A percentile compares a stretch with the other conserved stretches of the same genome.
phyloP scores from a whole-genome alignment of 768 basidiomycete species.

The Serendipita sp. region DNA sequence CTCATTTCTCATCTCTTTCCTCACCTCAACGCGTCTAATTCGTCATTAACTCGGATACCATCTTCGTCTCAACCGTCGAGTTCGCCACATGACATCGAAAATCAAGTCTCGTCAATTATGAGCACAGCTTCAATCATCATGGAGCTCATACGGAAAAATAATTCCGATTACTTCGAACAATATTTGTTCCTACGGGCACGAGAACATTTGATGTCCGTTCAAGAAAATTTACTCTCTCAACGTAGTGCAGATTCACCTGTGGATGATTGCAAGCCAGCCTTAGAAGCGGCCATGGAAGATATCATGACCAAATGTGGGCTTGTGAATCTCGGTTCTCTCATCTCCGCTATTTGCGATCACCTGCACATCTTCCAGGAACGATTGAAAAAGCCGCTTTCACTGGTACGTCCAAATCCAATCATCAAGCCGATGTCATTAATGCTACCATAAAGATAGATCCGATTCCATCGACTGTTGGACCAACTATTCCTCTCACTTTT shows the following conservation, averaged over 20 bases:
- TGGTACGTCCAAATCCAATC: slow-evolving; percentile 32
- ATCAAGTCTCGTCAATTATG: slow-evolving; percentile 52
- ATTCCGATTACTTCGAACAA: slow-evolving; percentile 97
- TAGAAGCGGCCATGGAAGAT: slow-evolving; percentile 61
- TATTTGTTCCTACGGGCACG: slow-evolving; percentile 89
- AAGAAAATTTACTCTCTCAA: slow-evolving; percentile 44
- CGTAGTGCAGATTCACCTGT: slow-evolving; percentile 24
- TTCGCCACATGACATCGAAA: neutral
- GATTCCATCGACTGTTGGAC: slow-evolving; percentile 58
- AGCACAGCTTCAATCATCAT: slow-evolving; percentile 80
- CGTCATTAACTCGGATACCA: neutral
- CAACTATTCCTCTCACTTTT: slow-evolving; percentile 67
- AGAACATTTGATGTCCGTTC: slow-evolving; percentile 76
- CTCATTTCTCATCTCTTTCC: neutral
- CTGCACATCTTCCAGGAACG: slow-evolving; percentile 56
- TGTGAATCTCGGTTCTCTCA: slow-evolving; percentile 73
- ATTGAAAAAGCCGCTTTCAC: slow-evolving; percentile 55
- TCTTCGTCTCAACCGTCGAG: neutral
- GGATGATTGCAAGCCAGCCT: slow-evolving; percentile 40
- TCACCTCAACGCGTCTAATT: neutral
- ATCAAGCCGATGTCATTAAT: slow-evolving; percentile 8
- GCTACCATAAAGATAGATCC: slow-evolving; percentile 37
- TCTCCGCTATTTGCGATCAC: slow-evolving; percentile 55
- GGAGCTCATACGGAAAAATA: slow-evolving; percentile 92
- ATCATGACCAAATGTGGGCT: slow-evolving; percentile 78